phyloP scores from a whole-genome alignment of 805 yeast species.

The Candida montana region DNA sequence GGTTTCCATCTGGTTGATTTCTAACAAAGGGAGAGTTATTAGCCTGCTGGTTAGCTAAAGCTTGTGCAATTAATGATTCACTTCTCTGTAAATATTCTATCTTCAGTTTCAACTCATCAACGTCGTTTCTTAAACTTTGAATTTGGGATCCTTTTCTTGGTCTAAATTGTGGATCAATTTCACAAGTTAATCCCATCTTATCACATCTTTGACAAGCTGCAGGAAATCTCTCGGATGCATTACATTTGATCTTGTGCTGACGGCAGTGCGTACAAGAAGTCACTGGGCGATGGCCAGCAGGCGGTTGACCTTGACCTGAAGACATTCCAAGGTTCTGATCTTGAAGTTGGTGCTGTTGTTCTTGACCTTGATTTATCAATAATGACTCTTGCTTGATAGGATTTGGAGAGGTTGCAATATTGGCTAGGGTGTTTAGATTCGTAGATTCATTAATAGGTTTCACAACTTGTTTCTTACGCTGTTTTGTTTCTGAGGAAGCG shows the following conservation, averaged over 20 bases:
- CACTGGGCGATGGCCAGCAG: constrained; percentile 73
- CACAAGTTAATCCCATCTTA: constrained; percentile 73
- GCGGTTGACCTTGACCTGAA: constrained; percentile 14
- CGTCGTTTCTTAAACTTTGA: constrained; percentile 77
- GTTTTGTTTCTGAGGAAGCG: constrained; percentile 2
- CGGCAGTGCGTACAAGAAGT: constrained; percentile 93
- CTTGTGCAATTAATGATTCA: constrained; percentile 64
- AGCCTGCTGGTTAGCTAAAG: constrained; percentile 32
- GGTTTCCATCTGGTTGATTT: constrained; percentile 1
- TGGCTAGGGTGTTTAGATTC: constrained; percentile 12
- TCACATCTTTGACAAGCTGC: constrained; percentile 79
- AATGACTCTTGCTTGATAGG: not conserved
- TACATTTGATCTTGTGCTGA: constrained; percentile 90
- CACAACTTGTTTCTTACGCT: constrained; percentile 6
- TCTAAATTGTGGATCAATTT: constrained; percentile 84
- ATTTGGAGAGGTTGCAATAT: constrained; percentile 9
- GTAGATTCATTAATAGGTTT: constrained; percentile 2
- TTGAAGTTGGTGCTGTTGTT: not conserved
- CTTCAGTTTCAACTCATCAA: constrained; percentile 70
- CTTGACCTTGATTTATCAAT: not conserved
- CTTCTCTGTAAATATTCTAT: constrained; percentile 61
- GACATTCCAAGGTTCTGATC: not conserved
- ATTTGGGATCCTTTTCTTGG: constrained; percentile 91
- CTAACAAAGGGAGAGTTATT: constrained; percentile 3
- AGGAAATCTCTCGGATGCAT: constrained; percentile 81